Conservation (phyloP, 2,329 filamentous ascomycete species). For the Macrophomina tecta region DNA sequence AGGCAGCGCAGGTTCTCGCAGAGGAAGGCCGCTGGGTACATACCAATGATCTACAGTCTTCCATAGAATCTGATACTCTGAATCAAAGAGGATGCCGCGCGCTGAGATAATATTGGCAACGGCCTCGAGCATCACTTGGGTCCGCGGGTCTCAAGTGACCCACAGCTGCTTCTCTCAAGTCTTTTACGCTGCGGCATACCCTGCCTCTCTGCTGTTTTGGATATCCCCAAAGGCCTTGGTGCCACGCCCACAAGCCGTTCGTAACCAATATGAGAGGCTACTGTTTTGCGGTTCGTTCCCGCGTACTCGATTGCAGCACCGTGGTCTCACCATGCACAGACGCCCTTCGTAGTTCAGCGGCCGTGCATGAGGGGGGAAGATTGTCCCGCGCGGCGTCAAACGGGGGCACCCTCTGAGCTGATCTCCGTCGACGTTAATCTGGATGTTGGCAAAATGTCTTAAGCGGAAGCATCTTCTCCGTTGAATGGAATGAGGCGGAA, state of each 20-base stretch:
- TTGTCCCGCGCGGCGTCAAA: slow-evolving; percentile 22
- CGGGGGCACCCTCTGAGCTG: not conserved
- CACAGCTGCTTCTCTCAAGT: not conserved
- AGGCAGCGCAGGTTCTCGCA: slow-evolving; percentile 14
- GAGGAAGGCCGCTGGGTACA: not conserved
- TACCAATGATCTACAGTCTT: not conserved
- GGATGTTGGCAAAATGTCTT: slow-evolving; percentile 16
- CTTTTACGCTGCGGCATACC: not conserved
- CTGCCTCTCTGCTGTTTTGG: slow-evolving; percentile 3
- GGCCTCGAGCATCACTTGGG: slow-evolving; percentile 4
- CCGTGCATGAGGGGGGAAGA: slow-evolving; percentile 14
- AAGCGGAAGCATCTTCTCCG: not conserved
- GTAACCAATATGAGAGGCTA: slow-evolving; percentile 11
- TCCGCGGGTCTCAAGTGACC: not conserved
- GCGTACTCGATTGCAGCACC: slow-evolving; percentile 20
- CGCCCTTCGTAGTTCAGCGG: not conserved
- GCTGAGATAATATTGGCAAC: not conserved
- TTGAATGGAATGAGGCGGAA: not conserved
- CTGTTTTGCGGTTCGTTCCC: slow-evolving; percentile 21
- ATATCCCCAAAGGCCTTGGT: not conserved
- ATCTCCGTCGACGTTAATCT: slow-evolving; percentile 20
- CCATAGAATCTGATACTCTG: not conserved
- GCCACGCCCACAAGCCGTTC: not conserved
- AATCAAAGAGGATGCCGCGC: not conserved
- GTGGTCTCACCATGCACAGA: slow-evolving; percentile 26